Conservation (phyloP, 169 alveolate species). For the Eimeria necatrix region DNA sequence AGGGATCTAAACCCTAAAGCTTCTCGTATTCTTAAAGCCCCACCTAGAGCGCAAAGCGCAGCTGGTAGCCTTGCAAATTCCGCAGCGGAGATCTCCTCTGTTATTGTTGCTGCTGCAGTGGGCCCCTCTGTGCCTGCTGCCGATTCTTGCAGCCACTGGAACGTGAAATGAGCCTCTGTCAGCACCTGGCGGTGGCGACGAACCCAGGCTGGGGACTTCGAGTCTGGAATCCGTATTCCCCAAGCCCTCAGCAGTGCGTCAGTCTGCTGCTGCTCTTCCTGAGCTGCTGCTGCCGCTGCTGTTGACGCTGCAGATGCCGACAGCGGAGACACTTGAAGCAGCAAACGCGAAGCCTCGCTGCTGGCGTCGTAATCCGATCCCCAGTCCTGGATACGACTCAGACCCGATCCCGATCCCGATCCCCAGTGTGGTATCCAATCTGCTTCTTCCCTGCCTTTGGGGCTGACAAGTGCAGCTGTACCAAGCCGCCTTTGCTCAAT, state of each 20-base stretch:
- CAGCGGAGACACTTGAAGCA: background rate
- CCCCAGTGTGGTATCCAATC: background rate
- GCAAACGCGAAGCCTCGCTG: slow-evolving; percentile 7
- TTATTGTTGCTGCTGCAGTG: background rate
- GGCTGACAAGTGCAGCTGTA: background rate
- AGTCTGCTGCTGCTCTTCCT: background rate
- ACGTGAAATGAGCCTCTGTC: background rate
- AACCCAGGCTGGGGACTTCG: background rate
- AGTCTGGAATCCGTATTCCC: background rate
- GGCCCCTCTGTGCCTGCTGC: background rate
- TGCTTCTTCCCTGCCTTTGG: background rate
- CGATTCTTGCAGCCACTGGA: background rate
- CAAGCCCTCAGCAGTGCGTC: background rate
- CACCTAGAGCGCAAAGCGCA: background rate
- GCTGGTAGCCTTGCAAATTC: background rate
- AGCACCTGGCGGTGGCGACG: background rate
- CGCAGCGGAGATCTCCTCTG: background rate
- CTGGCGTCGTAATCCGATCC: background rate
- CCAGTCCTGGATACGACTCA: background rate
- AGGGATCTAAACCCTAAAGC: no score
- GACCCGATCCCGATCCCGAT: background rate
- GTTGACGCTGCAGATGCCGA: background rate
- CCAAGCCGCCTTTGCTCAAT: background rate
- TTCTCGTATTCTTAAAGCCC: background rate
- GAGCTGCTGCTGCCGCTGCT: background rate